Conservation (phyloP, 208 protist species). For the Trypanosoma conorhini region DNA sequence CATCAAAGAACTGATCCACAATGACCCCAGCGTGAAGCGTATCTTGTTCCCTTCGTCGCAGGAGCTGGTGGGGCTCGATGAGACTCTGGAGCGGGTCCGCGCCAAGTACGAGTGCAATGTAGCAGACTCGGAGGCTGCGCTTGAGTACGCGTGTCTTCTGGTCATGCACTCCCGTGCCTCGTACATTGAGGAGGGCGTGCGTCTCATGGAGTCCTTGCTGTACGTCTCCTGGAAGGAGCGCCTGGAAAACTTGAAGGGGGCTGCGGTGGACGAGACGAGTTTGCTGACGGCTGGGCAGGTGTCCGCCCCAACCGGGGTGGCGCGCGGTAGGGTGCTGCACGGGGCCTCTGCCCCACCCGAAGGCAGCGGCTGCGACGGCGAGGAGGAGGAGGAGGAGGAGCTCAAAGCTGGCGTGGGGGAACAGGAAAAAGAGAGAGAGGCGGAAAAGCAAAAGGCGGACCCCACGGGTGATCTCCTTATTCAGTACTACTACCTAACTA, state of each 20-base stretch:
- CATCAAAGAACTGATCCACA: slow-evolving; percentile 47
- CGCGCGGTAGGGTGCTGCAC: slow-evolving; percentile 15
- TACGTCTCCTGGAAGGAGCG: slow-evolving; percentile 47
- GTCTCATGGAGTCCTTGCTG: slow-evolving; percentile 68
- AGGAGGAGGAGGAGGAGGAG: slow-evolving; percentile 3
- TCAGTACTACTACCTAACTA: slow-evolving; percentile 72
- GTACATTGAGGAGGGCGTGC: slow-evolving; percentile 63
- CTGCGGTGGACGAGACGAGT: not conserved
- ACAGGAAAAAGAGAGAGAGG: slow-evolving; percentile 7
- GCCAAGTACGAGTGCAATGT: slow-evolving; percentile 30
- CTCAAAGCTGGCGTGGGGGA: not conserved
- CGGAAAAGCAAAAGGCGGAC: not conserved
- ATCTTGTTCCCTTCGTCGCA: slow-evolving; percentile 52
- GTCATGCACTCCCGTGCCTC: slow-evolving; percentile 59
- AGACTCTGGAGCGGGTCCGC: slow-evolving; percentile 44
- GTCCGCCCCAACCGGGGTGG: slow-evolving; percentile 6
- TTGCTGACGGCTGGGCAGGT: slow-evolving; percentile 5
- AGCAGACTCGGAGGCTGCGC: slow-evolving; percentile 38
- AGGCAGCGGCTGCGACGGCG: slow-evolving; percentile 1
- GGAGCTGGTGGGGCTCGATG: slow-evolving; percentile 50
- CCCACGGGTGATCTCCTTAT: slow-evolving; percentile 40
- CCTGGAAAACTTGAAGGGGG: slow-evolving; percentile 24
- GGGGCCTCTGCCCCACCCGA: slow-evolving; percentile 30
- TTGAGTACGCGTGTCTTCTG: slow-evolving; percentile 61
- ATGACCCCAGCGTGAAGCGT: slow-evolving; percentile 43